Percentiles rank a stretch among this genome's conserved stretches.
These are phyloP conservation scores for Mallotus japonicus DNA, from an alignment of 441 rosid genomes.

Conservation along the genomic window DNA sequence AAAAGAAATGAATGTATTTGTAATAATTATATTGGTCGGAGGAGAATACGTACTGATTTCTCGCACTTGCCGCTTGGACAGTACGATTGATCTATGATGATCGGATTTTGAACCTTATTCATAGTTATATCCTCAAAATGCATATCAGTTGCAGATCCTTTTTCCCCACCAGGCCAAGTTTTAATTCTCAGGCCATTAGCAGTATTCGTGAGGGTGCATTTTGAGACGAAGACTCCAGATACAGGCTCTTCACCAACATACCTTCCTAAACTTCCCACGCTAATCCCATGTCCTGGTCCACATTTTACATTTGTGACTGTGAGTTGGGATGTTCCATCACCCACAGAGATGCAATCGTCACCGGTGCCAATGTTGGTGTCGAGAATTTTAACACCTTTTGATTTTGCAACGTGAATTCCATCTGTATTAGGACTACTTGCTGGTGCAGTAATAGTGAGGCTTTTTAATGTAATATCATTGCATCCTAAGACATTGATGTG, in stretches of 20 bases:
- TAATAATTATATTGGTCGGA: too few relatives aligned
- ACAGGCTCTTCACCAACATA: constrained; percentile 29
- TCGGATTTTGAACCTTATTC: too few relatives aligned
- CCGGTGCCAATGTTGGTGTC: constrained; percentile 20
- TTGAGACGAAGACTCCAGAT: constrained; percentile 15
- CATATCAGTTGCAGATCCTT: not conserved
- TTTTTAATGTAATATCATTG: constrained; percentile 32
- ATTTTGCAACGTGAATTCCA: constrained; percentile 50
- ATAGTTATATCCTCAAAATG: too few relatives aligned
- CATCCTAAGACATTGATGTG: constrained; percentile 43
- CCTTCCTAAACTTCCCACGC: constrained; percentile 37
- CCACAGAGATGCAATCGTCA: constrained; percentile 38
- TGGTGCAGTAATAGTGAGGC: constrained; percentile 36
- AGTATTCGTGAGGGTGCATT: constrained; percentile 29
- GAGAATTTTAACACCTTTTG: constrained; percentile 28
- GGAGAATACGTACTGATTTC: not conserved
- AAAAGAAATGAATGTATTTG: too few relatives aligned
- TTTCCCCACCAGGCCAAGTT: not conserved
- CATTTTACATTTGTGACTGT: not conserved
- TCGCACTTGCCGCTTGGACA: not conserved
- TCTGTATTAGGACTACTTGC: constrained; percentile 44
- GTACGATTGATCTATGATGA: too few relatives aligned
- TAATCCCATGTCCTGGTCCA: constrained; percentile 33
- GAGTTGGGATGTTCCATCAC: constrained; percentile 16
- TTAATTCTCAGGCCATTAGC: constrained; percentile 28